A percentile compares a stretch with the other conserved stretches of the same genome.
Evolutionary conservation across 306 rosid genomes (phyloP).

Genomic region (Sechiopsis laciniata): DNA sequence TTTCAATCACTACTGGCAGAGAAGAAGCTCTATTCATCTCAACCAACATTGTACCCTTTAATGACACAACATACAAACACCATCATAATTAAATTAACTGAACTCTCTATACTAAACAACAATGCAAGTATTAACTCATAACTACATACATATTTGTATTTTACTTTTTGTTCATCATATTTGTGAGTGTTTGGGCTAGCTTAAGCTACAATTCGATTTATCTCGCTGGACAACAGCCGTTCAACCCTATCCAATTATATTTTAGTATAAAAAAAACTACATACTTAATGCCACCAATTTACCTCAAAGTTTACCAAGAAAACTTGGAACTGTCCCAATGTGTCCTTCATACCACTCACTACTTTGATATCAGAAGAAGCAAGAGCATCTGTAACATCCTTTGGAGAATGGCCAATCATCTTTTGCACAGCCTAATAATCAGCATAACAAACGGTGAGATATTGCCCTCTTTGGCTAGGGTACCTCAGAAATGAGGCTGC

Average conservation of each 20-base stretch:
- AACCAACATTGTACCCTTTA: conserved; percentile 67
- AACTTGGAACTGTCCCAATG: too few species aligned
- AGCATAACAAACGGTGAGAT: neutral
- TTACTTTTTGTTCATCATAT: too few species aligned
- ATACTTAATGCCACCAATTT: too few species aligned
- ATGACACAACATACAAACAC: neutral
- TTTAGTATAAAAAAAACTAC: too few species aligned
- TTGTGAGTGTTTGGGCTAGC: too few species aligned
- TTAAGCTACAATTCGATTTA: too few species aligned
- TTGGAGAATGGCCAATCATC: conserved; percentile 68
- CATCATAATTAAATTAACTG: neutral
- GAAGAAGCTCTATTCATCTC: conserved; percentile 46
- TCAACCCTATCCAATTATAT: too few species aligned
- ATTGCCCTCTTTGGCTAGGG: neutral
- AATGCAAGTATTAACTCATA: too few species aligned
- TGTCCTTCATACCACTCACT: conserved; percentile 47
- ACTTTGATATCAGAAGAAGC: conserved; percentile 48
- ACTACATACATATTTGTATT: too few species aligned
- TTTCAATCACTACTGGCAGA: conserved; percentile 64
- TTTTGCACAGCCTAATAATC: conserved; percentile 59
- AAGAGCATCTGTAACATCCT: conserved; percentile 62
- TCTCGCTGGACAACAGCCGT: too few species aligned
- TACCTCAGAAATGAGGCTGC: too few species aligned
- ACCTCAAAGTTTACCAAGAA: too few species aligned
- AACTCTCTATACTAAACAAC: neutral